phyloP scores from a whole-genome alignment of 2,329 filamentous ascomycete genomes.

The Aspergillus spinulosporus region DNA sequence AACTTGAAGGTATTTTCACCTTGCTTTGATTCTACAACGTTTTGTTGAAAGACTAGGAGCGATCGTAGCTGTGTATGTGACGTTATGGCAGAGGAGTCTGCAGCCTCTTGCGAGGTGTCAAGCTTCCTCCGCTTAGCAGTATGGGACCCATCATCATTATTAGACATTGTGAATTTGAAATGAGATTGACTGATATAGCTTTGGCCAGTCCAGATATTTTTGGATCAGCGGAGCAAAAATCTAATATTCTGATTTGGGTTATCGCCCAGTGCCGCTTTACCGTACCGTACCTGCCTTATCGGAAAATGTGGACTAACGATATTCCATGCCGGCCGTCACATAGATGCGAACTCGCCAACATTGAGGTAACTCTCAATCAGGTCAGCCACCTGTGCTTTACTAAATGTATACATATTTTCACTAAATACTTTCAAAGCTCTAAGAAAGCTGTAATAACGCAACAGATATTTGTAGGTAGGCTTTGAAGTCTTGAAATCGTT shows the following conservation, averaged over 20 bases:
- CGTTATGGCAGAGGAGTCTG: conserved; percentile 31
- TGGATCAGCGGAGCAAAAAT: conserved; percentile 13
- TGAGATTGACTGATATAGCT: conserved; percentile 12
- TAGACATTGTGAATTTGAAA: conserved; percentile 32
- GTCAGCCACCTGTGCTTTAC: no score
- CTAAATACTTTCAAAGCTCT: no score
- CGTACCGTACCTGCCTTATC: no score
- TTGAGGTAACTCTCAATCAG: not conserved
- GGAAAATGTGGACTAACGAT: not conserved
- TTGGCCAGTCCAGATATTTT: conserved; percentile 5
- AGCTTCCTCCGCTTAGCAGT: conserved; percentile 44
- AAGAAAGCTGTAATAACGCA: no score
- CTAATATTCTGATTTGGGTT: conserved; percentile 5
- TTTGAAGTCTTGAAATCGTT: no score
- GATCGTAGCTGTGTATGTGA: conserved; percentile 66
- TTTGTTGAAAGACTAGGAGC: conserved; percentile 70
- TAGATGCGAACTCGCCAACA: not conserved
- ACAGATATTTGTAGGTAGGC: no score
- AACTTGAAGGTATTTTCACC: conserved; percentile 53
- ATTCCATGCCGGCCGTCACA: not conserved
- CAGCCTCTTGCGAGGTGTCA: conserved; percentile 26
- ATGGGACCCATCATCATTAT: conserved; percentile 34
- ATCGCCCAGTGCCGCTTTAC: conserved; percentile 1
- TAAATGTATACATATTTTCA: no score
- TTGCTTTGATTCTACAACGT: conserved; percentile 59